Evolutionary conservation across 106 monocot species (phyloP), one percentile per base, ranked within the genome.

Genomic region (Hemerocallis citrina): DNA sequence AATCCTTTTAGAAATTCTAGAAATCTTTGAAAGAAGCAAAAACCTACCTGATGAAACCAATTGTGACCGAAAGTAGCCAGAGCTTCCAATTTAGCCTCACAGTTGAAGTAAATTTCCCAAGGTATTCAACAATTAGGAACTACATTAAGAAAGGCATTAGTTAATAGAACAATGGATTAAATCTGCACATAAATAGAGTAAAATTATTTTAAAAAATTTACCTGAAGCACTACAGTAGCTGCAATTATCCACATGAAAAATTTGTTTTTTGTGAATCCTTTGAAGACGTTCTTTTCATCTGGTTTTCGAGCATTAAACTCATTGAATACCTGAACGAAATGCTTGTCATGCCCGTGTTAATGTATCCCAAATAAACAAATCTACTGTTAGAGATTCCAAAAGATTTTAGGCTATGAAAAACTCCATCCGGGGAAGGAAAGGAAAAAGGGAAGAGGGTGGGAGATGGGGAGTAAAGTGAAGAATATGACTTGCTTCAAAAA

Each of bases 231-330:
- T 30, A 76, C 17, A 24, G 84, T 84, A 31, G 66, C 60, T 60
- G 64, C 78, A 33, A 84, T 52, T 36, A 84, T 79, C 14, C 76
- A 79, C 49, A 85, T 74, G 33, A 85, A 85, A 39, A 80, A 69
- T 42, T 43, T 62, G 56, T 85, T 85, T 46, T 64, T 80, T 8
- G 80, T 70, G 2, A 85, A 36, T 54, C 85, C 85, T 15, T 24
- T 30, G 40, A 85, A 85, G 21, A 80, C 62, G 70, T 85, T 85
- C 58, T 61, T 43, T 66, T 85, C 79, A 60, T 80, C 85, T 19
- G 80, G 85, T 67, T 85, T 85, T 29, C 85, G 72, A 62, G 85
- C 79, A 64, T 85, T 85, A 52, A 85, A 85, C 62, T 85, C 85
- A 59, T 85, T 85, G 61, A 85, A 85, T 28, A 85, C 33, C 85